Evolutionary conservation across 2,329 filamentous ascomycete genomes (phyloP), one percentile per base, ranked within the genome.

Genomic region (Cercospora nicotianae): DNA sequence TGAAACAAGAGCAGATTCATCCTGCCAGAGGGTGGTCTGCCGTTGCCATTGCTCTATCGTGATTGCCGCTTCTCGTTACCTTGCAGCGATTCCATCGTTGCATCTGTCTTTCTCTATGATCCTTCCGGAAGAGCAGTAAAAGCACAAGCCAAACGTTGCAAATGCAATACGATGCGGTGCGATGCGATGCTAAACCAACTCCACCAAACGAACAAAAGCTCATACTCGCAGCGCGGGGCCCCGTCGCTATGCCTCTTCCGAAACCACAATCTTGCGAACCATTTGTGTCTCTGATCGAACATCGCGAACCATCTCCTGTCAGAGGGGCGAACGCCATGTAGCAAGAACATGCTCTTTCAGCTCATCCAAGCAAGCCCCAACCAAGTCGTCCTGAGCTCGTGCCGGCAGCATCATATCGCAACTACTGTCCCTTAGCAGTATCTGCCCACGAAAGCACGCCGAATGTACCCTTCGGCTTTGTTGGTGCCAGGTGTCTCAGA

Each of bases 391-490:
- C 20, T 16, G 48, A 55, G 48, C 48, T n/a, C 26, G 16, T 20
- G 23, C 7, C 20, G 12, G 28, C 55, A 33, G 18, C 31, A 23
- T 23, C 28, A 6, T 31, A 10, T 10, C 30, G 20, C 51, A 48
- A 42, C 60, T 65, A 63, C 33, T 66, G 53, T 57, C 61, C 45
- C 63, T 63, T 63, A 66, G 55, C 60, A 64, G 42, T 23, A 60
- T 63, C 63, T 20, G 63, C 59, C 66, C 66, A 70, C 65, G 65
- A 63, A 57, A 73, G 53, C 12, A 68, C 68, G 23, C 64, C 66
- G 58, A 64, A 72, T 12, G 48, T 65, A n/a, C 57, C 61, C 62
- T 72, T 69, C 12, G 70, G 67, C 65, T 69, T 70, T n/a, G 45
- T 48, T 8, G 62, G 62, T 8, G 48, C 48, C 23, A 75, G 62